phyloP scores from a whole-genome alignment of 2,329 filamentous ascomycete genomes.

The Pezicula carpinea region DNA sequence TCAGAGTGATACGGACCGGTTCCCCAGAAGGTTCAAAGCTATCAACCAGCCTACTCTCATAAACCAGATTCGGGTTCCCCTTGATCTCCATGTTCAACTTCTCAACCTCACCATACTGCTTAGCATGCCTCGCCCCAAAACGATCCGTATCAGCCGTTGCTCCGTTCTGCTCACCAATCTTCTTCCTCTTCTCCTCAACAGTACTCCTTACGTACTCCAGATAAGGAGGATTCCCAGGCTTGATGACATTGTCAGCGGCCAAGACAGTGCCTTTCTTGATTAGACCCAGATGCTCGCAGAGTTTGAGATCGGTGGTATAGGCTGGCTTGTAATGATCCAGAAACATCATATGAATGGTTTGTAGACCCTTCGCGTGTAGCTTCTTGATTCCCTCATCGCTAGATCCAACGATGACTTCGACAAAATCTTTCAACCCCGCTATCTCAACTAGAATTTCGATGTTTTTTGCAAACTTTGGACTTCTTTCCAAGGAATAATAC shows the following conservation, averaged over 20 bases:
- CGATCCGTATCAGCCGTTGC: constrained; percentile 36
- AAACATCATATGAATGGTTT: constrained; percentile 41
- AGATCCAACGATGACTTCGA: constrained; percentile 66
- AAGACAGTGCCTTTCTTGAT: constrained; percentile 58
- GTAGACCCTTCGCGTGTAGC: constrained; percentile 39
- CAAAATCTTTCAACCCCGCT: constrained; percentile 65
- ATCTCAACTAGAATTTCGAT: constrained; percentile 66
- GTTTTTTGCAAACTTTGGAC: constrained; percentile 68
- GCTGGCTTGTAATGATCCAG: constrained; percentile 77
- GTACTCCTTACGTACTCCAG: constrained; percentile 64
- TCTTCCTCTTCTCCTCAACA: constrained; percentile 54
- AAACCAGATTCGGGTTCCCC: constrained; percentile 62
- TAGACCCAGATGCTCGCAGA: constrained; percentile 67
- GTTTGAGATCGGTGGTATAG: constrained; percentile 70
- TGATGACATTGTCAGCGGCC: constrained; percentile 67
- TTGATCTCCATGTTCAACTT: constrained; percentile 26
- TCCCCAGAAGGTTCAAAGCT: constrained; percentile 66
- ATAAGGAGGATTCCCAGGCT: constrained; percentile 67
- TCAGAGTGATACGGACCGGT: constrained; percentile 32
- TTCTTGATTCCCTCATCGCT: constrained; percentile 61
- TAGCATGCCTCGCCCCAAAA: constrained; percentile 15
- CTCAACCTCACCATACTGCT: constrained; percentile 34
- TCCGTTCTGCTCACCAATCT: constrained; percentile 42
- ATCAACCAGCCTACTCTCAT: constrained; percentile 58
- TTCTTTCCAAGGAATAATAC: constrained; percentile 70